Base-by-base conservation (phyloP, 2,329 filamentous ascomycete genomes). In the Stromatinia cepivora region DNA sequence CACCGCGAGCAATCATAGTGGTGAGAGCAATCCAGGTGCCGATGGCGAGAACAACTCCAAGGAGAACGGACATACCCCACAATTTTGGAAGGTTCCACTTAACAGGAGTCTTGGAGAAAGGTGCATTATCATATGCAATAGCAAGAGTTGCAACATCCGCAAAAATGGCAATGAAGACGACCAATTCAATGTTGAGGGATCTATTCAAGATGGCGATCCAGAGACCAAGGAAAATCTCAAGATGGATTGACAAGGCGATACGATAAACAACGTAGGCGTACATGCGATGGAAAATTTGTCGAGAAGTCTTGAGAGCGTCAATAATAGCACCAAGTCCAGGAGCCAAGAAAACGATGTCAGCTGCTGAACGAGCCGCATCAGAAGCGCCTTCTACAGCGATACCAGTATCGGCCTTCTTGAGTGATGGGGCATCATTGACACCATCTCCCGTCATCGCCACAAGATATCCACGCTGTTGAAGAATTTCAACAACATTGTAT, bases 361-460 rank as follows among this genome's bases (percentile, higher is more conserved):
- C 92, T 75, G 93, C 93, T 70, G 93, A 95, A 75, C 92, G 92
- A 77, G 93, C 93, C 79, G 93, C 93, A 79, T 97, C 93, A 39
- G 92, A 95, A 72, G 93, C 89, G 84, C 93, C 93, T 84, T 97
- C 92, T 77, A 97, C 93, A 73, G 93, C 93, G 83, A 97, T 97
- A 86, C 93, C 93, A 77, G 92, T 96, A 83, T 97, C 92, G n/a
- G 93, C 93, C 85, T 94, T 96, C 85, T 97, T 96, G 79, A 97
- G 85, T 42, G 92, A 96, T 73, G 93, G 92, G 73, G 93, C 93
- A 81, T 97, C 93, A 83, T 97, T 97, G 83, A 97, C 93, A 87
- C 93, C 93, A 76, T 97, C 93, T 85, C 93, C 93, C 82, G 93
- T 97, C 93, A 97, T 97, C 80, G 93, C 93, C 82, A 96, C 93